phyloP scores from a whole-genome alignment of 2,329 filamentous ascomycete species.

The Penicillium sp. region DNA sequence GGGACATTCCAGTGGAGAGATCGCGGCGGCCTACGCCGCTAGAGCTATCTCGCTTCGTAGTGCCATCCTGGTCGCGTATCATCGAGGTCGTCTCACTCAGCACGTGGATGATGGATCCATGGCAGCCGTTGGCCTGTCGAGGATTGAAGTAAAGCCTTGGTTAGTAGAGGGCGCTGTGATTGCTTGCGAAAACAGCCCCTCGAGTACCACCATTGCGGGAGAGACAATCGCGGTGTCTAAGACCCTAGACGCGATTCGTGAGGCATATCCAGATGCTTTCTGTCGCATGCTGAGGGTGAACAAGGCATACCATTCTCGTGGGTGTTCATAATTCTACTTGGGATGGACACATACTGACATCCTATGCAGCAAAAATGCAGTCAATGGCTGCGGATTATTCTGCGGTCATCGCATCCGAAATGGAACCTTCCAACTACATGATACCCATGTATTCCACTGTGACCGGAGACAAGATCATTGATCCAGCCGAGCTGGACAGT shows the following conservation, averaged over 20 bases:
- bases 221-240: not conserved
- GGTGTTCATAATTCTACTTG: not conserved
- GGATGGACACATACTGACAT: not conserved
- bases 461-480: not conserved
- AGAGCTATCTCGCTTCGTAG: slow-evolving; percentile 5
- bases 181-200: slow-evolving; percentile 21
- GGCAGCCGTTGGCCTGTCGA: slow-evolving; percentile 12
- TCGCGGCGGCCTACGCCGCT: slow-evolving; percentile 24
- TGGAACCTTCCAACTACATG: not conserved
- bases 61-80: slow-evolving; percentile 17
- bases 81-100: slow-evolving; percentile 10
- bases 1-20: slow-evolving; percentile 26
- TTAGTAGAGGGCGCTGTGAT: not conserved
- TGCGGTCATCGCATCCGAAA: not conserved
- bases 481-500: not conserved
- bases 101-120: not conserved
- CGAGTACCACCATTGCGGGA: slow-evolving; percentile 18
- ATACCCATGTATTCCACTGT: slow-evolving; percentile 9
- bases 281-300: slow-evolving; percentile 4
- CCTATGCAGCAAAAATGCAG: not conserved
- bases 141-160: not conserved
- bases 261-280: slow-evolving; percentile 4
- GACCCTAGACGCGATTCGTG: not conserved
- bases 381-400: not conserved
- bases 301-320: slow-evolving; percentile 20